Conservation (phyloP, 345 rosid species). For the Corchorus capsularis region DNA sequence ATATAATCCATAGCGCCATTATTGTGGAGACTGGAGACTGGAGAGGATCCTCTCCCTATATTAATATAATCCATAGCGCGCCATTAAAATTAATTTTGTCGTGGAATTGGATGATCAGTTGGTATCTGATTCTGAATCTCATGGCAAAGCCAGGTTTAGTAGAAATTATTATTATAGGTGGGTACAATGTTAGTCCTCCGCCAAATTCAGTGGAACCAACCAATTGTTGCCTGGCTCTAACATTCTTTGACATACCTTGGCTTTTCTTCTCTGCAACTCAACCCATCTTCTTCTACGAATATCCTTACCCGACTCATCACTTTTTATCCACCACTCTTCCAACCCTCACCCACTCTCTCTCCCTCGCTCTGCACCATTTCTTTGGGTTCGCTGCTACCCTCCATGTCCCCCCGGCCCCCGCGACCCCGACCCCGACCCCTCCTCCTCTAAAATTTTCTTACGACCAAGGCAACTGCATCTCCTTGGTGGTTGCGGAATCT, state of each 20-base stretch:
- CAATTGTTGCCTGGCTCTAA: slow-evolving; percentile 36
- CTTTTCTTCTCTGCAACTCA: slow-evolving; percentile 44
- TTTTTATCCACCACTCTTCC: slow-evolving; percentile 40
- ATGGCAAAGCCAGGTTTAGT: slow-evolving; percentile 22
- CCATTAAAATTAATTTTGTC: no score
- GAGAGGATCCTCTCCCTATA: no score
- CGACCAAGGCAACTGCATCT: slow-evolving; percentile 23
- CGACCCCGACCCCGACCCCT: neutral
- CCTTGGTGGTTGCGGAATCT: slow-evolving; percentile 30
- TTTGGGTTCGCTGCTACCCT: slow-evolving; percentile 43
- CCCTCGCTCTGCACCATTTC: slow-evolving; percentile 47
- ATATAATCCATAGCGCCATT: no score
- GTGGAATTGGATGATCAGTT: no score
- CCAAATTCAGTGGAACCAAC: slow-evolving; percentile 16
- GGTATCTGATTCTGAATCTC: neutral
- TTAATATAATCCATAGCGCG: no score
- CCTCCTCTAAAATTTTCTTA: slow-evolving; percentile 19
- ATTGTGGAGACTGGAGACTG: no score
- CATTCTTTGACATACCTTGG: slow-evolving; percentile 57
- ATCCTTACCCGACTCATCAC: slow-evolving; percentile 32
- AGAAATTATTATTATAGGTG: slow-evolving; percentile 12
- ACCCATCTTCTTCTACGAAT: slow-evolving; percentile 48
- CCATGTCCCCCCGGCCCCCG: neutral
- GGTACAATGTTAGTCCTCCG: slow-evolving; percentile 24
- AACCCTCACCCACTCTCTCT: slow-evolving; percentile 43